Conservation (phyloP, 1,284 basidiomycete species). For the Heterobasidion irregulare region DNA sequence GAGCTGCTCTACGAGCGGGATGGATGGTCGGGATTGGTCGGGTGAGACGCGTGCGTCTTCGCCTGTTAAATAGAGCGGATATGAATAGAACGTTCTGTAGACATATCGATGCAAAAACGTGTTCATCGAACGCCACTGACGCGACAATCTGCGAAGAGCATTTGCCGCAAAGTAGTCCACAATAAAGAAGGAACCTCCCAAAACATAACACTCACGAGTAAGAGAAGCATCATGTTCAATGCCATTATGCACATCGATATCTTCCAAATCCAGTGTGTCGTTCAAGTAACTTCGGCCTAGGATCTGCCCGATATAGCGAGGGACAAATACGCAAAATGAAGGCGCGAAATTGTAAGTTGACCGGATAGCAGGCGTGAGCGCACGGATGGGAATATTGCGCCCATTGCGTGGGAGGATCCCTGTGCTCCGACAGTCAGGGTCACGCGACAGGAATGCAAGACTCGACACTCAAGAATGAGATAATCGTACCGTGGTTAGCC, state of each 20-base stretch:
- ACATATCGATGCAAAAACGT: not conserved
- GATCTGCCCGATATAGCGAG: slow-evolving; percentile 48
- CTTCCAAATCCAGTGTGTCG: slow-evolving; percentile 55
- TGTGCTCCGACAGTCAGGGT: slow-evolving; percentile 16
- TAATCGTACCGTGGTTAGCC: slow-evolving; percentile 60
- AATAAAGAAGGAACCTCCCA: not conserved
- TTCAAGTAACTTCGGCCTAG: slow-evolving; percentile 44
- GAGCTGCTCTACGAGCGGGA: slow-evolving; percentile 46
- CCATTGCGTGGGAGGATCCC: slow-evolving; percentile 64
- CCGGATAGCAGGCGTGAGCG: slow-evolving; percentile 38
- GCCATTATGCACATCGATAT: slow-evolving; percentile 63
- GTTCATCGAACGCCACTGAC: not conserved
- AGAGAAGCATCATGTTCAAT: slow-evolving; percentile 76
- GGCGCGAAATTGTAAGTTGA: slow-evolving; percentile 62
- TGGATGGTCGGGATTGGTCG: slow-evolving; percentile 42
- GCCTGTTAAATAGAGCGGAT: slow-evolving; percentile 28
- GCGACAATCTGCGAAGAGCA: too few relatives aligned
- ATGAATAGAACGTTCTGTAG: not conserved
- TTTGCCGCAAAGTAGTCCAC: too few relatives aligned
- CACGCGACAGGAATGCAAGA: not conserved
- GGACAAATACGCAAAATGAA: slow-evolving; percentile 56
- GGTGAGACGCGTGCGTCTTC: slow-evolving; percentile 41
- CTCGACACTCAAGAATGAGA: not conserved
- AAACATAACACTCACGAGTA: slow-evolving; percentile 37
- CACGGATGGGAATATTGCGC: slow-evolving; percentile 55